Evolutionary conservation across 139 green algal species (phyloP), one percentile per base, ranked within the genome.

Genomic region (Eudorina sp.): DNA sequence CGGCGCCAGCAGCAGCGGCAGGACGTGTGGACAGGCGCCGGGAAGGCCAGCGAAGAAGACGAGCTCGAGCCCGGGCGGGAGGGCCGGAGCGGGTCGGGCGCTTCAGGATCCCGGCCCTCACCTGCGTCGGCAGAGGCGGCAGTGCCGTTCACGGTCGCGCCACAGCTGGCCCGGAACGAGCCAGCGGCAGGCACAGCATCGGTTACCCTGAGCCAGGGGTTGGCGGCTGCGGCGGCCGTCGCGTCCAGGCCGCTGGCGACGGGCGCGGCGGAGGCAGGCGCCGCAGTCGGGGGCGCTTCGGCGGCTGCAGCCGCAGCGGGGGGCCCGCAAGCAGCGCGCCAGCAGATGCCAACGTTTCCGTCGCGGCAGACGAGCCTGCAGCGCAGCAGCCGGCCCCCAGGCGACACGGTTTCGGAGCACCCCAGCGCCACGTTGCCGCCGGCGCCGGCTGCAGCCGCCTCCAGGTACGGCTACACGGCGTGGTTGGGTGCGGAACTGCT

Each of bases 261-360:
- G 23, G 18, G 19, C 18, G 29, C 55, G 55, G 18, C 18, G 55
- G 19, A 5, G 55, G 55, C 55, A 29, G 23, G 55, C 34, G 31
- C n/a, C 29, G 34, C 66, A 34, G 31, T 18, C 38, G 31, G 6
- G 62, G 27, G n/a, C n/a, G n/a, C n/a, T n/a, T n/a, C n/a, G n/a
- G n/a, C n/a, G n/a, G 16, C 58, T n/a, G 58, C 58, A 36, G 21
- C 58, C 21, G 16, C 21, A n/a, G 58, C 14, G n/a, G 58, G 6
- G 16, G 58, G 18, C 6, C 18, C 58, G 58, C 6, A 14, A n/a
- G 3, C 75, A 0, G 18, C 75, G 8, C 75, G 51, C 16, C 48
- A 14, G 48, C 75, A 72, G 53, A 40, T 84, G 46, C 84, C 84
- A 23, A 29, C 70, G 53, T 89, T 86, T 43, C 80, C 80, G 31